A percentile compares a stretch with the other conserved stretches of the same genome.
phyloP scores from a whole-genome alignment of 768 basidiomycete species.

The Floccularia luteovirens region DNA sequence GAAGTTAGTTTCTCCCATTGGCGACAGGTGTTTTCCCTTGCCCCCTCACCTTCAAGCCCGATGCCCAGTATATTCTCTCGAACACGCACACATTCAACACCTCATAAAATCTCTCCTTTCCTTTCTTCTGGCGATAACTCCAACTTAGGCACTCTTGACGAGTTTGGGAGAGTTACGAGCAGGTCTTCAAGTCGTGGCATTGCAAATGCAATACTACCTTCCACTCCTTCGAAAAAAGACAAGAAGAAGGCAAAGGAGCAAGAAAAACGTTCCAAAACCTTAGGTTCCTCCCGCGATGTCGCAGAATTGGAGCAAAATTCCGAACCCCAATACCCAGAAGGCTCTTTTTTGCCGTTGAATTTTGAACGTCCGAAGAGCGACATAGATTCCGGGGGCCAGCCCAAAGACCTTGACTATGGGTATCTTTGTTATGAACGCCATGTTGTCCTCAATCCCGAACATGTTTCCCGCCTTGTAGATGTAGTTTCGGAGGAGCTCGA shows the following conservation, averaged over 20 bases:
- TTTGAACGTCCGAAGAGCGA: conserved; percentile 39
- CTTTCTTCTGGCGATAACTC: conserved; percentile 14
- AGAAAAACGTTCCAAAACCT: conserved; percentile 32
- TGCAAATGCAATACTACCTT: conserved; percentile 13
- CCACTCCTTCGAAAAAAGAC: conserved; percentile 39
- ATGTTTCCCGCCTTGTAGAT: conserved; percentile 65
- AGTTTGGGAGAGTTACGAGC: conserved; percentile 58
- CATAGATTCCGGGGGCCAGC: conserved; percentile 24
- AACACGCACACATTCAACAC: conserved; percentile 52
- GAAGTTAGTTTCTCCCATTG: conserved; percentile 13
- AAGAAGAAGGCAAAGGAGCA: conserved; percentile 38
- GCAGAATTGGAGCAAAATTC: conserved; percentile 19
- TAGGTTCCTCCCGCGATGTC: conserved; percentile 27
- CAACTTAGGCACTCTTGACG: conserved; percentile 35
- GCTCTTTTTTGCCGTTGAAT: conserved; percentile 44
- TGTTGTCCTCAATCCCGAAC: conserved; percentile 69
- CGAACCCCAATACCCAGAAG: conserved; percentile 34
- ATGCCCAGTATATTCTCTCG: conserved; percentile 77
- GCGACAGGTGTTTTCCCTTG: conserved; percentile 16
- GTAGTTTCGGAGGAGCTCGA: conserved; percentile 64
- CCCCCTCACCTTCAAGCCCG: conserved; percentile 27
- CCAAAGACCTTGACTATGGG: conserved; percentile 49
- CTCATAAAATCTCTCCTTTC: conserved; percentile 30
- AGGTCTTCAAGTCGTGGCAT: conserved; percentile 28
- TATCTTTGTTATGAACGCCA: conserved; percentile 69